Percentiles rank a stretch among this genome's conserved stretches.
phyloP scores from a whole-genome alignment of 2,329 filamentous ascomycete genomes.

The Biscogniauxia marginata region DNA sequence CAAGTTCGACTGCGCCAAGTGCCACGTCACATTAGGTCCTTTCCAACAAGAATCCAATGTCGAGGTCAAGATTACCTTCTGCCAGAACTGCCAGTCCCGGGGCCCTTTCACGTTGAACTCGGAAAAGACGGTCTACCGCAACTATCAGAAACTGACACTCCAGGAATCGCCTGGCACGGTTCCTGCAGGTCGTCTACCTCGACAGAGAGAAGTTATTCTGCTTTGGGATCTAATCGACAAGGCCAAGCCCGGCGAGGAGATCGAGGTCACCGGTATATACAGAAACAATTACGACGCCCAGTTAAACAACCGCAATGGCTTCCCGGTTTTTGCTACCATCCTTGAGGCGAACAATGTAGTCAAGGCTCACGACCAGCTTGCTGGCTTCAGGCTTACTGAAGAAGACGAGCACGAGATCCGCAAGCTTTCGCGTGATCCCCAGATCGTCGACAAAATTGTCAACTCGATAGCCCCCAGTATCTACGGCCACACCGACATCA shows the following conservation, averaged over 20 bases:
- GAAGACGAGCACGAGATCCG: slow-evolving; percentile 92
- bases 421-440: slow-evolving; percentile 80
- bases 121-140: slow-evolving; percentile 96
- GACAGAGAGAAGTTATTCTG: slow-evolving; percentile 90
- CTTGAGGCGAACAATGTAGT: slow-evolving; percentile 96
- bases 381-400: slow-evolving; percentile 92
- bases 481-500: slow-evolving; percentile 95
- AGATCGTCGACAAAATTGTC: slow-evolving; percentile 90
- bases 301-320: slow-evolving; percentile 97
- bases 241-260: slow-evolving; percentile 95
- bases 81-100: slow-evolving; percentile 91
- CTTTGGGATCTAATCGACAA: slow-evolving; percentile 96
- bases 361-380: slow-evolving; percentile 95
- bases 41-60: slow-evolving; percentile 97
- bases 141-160: slow-evolving; percentile 96
- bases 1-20: slow-evolving; percentile 96
- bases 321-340: slow-evolving; percentile 97
- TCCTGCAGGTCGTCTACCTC: slow-evolving; percentile 88
- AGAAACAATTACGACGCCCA: slow-evolving; percentile 98
- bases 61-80: slow-evolving; percentile 95
- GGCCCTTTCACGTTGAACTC: slow-evolving; percentile 95
- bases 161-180: slow-evolving; percentile 98
- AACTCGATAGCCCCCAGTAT: slow-evolving; percentile 95
- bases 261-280: slow-evolving; percentile 95
- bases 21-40: slow-evolving; percentile 84